phyloP scores from a whole-genome alignment of 441 rosid species.

The Brassica balearica region DNA sequence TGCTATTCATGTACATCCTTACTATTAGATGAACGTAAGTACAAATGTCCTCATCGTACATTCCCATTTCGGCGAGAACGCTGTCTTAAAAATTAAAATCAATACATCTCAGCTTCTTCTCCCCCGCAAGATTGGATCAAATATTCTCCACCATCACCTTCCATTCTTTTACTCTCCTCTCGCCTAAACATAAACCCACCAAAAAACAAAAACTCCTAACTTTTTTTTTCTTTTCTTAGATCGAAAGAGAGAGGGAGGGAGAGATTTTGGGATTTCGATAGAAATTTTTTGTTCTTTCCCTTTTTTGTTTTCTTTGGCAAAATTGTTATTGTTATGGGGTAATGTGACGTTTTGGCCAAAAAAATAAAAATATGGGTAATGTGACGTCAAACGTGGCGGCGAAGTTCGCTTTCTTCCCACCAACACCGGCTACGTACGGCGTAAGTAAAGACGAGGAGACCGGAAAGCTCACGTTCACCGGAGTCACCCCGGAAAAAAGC shows the following conservation, averaged over 20 bases:
- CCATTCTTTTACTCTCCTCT: not conserved
- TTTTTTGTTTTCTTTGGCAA: too few relatives aligned
- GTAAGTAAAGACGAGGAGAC: constrained; percentile 63
- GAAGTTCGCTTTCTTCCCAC: constrained; percentile 94
- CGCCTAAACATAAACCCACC: constrained; percentile 33
- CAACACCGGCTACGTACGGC: constrained; percentile 82
- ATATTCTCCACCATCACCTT: constrained; percentile 10
- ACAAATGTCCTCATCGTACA: not conserved
- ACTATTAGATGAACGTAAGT: not conserved
- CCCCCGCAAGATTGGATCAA: constrained; percentile 22
- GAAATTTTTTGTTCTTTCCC: not conserved
- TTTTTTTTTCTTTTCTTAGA: constrained; percentile 18
- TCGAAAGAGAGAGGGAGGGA: constrained; percentile 16
- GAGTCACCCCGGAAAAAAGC: constrained; percentile 75
- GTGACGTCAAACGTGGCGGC: constrained; percentile 90
- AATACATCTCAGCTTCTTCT: not conserved
- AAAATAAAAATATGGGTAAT: constrained; percentile 65
- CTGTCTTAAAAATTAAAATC: not conserved
- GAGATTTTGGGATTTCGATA: constrained; percentile 28
- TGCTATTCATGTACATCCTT: not conserved
- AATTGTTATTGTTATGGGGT: too few relatives aligned
- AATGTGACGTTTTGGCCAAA: too few relatives aligned
- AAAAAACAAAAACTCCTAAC: not conserved
- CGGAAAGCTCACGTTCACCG: constrained; percentile 65
- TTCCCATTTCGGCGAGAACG: not conserved